A percentile compares a stretch with the other conserved stretches of the same genome.
These are phyloP conservation scores for Aspergillus sp. DNA, from an alignment of 2,329 filamentous ascomycete species.

Conservation along the genomic window DNA sequence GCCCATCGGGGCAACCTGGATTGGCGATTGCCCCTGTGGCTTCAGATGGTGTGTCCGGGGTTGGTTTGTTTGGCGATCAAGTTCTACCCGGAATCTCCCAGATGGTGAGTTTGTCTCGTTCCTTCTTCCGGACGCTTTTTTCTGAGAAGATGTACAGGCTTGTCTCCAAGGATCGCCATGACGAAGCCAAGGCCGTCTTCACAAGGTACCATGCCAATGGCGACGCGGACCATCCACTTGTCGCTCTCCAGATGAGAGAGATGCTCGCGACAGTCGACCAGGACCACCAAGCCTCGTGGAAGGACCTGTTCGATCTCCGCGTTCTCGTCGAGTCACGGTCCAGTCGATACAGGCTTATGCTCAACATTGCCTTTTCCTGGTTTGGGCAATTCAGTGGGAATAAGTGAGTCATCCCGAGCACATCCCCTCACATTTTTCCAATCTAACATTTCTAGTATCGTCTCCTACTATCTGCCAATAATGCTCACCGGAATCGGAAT, in stretches of 20 bases:
- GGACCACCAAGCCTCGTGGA: conserved; percentile 21
- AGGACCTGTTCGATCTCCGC: conserved; percentile 12
- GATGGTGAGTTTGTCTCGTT: conserved; percentile 9
- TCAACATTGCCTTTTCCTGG: conserved; percentile 17
- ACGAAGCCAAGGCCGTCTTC: conserved; percentile 65
- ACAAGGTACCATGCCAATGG: conserved; percentile 68
- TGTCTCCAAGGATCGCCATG: conserved; percentile 42
- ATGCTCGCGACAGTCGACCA: conserved; percentile 35
- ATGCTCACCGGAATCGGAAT: conserved; percentile 14
- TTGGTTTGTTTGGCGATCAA: conserved; percentile 17
- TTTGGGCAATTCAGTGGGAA: conserved; percentile 19
- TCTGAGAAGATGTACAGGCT: no score
- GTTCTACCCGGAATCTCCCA: conserved; percentile 17
- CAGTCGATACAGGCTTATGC: conserved; percentile 17
- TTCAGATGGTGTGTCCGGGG: conserved; percentile 18
- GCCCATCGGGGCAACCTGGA: conserved; percentile 3
- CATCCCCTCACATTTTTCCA: no score
- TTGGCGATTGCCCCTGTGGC: conserved; percentile 18
- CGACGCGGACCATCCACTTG: conserved; percentile 57
- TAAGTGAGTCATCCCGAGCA: conserved; percentile 18
- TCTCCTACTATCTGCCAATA: conserved; percentile 16
- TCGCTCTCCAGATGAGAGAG: conserved; percentile 48
- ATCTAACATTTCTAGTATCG: conserved; percentile 3
- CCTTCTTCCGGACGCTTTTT: no score
- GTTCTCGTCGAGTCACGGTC: conserved; percentile 17